Percentiles rank a stretch among this genome's conserved stretches.
These are phyloP conservation scores for Lagenidium sp. DNA, from an alignment of 352 stramenopile genomes.

Conservation along the genomic window DNA sequence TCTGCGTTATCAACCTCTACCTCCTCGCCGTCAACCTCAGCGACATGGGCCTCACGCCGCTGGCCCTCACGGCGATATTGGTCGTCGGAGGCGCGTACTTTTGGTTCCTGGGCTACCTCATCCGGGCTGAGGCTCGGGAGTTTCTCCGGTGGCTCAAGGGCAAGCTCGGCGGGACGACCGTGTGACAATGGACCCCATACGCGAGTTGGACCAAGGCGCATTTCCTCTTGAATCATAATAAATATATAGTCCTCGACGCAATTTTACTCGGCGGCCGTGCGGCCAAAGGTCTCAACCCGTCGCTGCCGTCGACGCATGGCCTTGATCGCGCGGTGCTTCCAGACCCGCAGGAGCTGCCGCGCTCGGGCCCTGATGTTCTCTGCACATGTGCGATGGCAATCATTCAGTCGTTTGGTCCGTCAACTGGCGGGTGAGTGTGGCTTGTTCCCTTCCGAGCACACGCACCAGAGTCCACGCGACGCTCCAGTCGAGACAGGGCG, in stretches of 20 bases:
- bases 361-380: slow-evolving; percentile 3
- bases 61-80: slow-evolving; percentile 21
- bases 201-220: too few species aligned
- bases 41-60: slow-evolving; percentile 25
- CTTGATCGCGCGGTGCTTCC: slow-evolving; percentile 63
- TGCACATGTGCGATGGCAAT: not conserved
- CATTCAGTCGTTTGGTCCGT: not conserved
- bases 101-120: slow-evolving; percentile 61
- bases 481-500: slow-evolving; percentile 26
- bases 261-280: slow-evolving; percentile 59
- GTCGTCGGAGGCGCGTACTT: slow-evolving; percentile 47
- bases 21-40: slow-evolving; percentile 60
- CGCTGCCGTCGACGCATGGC: slow-evolving; percentile 40
- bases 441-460: too few species aligned
- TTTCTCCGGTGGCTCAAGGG: slow-evolving; percentile 19
- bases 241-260: too few species aligned
- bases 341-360: slow-evolving; percentile 36
- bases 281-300: slow-evolving; percentile 58
- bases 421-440: too few species aligned
- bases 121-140: slow-evolving; percentile 24
- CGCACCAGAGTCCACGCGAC: slow-evolving; percentile 22
- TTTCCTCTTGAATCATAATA: too few species aligned
- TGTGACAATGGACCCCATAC: too few species aligned
- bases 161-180: too few species aligned
- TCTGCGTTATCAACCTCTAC: slow-evolving; percentile 76